Evolutionary conservation across 768 basidiomycete genomes (phyloP).

Genomic region (Russula olivacea): DNA sequence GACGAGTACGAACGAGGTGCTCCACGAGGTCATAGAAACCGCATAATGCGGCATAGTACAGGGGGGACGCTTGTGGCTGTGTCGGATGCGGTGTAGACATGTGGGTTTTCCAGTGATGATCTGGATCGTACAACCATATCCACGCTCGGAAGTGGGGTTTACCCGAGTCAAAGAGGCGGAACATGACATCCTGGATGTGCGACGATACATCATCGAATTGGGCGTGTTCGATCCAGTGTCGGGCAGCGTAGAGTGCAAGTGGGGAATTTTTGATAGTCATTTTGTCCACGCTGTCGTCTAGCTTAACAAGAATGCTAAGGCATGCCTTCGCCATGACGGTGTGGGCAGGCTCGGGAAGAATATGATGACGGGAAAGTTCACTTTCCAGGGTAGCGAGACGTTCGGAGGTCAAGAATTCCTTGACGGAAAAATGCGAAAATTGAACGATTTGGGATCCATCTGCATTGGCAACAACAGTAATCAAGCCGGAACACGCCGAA

Average conservation of each 20-base stretch:
- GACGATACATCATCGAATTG: not conserved
- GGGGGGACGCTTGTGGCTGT: not conserved
- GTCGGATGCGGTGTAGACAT: not conserved
- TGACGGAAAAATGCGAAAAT: slow-evolving; percentile 12
- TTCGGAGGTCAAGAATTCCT: slow-evolving; percentile 4
- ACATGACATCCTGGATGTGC: not conserved
- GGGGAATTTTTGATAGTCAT: not conserved
- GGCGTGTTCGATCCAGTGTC: slow-evolving; percentile 3
- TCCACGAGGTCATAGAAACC: not conserved
- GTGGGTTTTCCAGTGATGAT: not conserved
- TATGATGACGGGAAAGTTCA: not conserved
- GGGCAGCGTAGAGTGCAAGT: slow-evolving; percentile 9
- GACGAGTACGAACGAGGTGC: not conserved
- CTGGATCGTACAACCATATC: slow-evolving; percentile 12
- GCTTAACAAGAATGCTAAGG: slow-evolving; percentile 1
- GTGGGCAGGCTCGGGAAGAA: not conserved
- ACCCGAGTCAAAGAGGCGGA: not conserved
- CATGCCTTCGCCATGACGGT: not conserved
- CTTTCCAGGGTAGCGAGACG: not conserved
- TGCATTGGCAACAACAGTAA: not conserved
- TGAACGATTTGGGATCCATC: not conserved
- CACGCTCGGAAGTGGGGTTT: not conserved
- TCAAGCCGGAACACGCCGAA: slow-evolving; percentile 3
- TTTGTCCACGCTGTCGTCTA: not conserved
- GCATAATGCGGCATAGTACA: slow-evolving; percentile 7